These are phyloP conservation scores for Ogataea sp. DNA, from an alignment of 805 yeast species.

Conservation along the genomic window DNA sequence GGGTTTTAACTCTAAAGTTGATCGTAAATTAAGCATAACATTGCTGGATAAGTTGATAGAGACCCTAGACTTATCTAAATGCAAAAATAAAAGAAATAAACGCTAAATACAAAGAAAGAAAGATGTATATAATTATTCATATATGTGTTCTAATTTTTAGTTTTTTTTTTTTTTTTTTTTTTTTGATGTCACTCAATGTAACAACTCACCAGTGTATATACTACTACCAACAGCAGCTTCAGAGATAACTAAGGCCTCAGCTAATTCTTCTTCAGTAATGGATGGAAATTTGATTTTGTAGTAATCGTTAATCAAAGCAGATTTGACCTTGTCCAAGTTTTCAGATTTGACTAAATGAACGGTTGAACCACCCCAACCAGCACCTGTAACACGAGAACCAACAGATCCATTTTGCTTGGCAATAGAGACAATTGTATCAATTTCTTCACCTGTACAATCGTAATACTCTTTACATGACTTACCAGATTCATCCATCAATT, in stretches of 20 bases:
- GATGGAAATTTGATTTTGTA: slow-evolving; percentile 41
- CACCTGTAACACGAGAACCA: slow-evolving; percentile 72
- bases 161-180: too few species aligned
- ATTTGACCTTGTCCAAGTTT: slow-evolving; percentile 27
- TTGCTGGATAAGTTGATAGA: too few species aligned
- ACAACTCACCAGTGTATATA: slow-evolving; percentile 3
- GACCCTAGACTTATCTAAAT: too few species aligned
- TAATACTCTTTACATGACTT: slow-evolving; percentile 37
- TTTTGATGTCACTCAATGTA: not conserved
- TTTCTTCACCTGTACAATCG: slow-evolving; percentile 49
- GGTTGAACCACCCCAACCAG: slow-evolving; percentile 72
- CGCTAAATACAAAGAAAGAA: too few species aligned
- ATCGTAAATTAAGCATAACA: too few species aligned
- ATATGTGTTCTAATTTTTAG: too few species aligned
- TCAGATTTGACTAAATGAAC: slow-evolving; percentile 51
- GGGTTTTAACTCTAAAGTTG: too few species aligned
- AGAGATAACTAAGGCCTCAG: slow-evolving; percentile 45
- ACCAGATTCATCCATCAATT: slow-evolving; percentile 53
- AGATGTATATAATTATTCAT: too few species aligned
- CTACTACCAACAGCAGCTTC: slow-evolving; percentile 50
- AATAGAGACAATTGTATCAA: slow-evolving; percentile 44
- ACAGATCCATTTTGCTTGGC: slow-evolving; percentile 48
- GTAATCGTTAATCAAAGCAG: slow-evolving; percentile 41
- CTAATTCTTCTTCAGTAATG: slow-evolving; percentile 35
- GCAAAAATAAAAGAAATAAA: too few species aligned